Evolutionary conservation across 306 rosid genomes (phyloP).

Genomic region (Psophocarpus tetragonolobus): DNA sequence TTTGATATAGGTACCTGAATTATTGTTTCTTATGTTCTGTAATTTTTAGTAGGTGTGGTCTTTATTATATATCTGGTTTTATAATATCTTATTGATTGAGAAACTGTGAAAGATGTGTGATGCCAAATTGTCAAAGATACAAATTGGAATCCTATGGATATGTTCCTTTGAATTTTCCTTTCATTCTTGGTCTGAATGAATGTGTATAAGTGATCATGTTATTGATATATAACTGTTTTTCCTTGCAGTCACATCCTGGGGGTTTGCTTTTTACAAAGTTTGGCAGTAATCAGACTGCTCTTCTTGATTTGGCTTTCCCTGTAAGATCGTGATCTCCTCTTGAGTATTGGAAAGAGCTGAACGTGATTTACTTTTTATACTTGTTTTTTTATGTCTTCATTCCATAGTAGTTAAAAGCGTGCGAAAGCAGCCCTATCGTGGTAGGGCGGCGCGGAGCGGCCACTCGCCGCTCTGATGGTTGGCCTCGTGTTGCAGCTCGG

Average conservation of each 20-base stretch:
- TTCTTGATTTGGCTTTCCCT: constrained; percentile 98
- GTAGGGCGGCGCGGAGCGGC: no score
- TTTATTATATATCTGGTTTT: constrained; percentile 11
- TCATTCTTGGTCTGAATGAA: constrained; percentile 18
- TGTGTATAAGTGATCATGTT: not conserved
- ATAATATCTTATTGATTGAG: constrained; percentile 19
- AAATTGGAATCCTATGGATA: not conserved
- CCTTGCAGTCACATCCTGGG: constrained; percentile 95
- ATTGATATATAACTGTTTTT: constrained; percentile 30
- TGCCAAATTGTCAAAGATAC: constrained; percentile 28
- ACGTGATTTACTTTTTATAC: not conserved
- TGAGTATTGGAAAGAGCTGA: constrained; percentile 10
- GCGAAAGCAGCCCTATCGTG: no score
- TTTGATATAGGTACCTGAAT: constrained; percentile 22
- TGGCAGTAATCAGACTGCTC: constrained; percentile 98
- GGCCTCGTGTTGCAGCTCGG: no score
- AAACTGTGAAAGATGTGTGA: constrained; percentile 11
- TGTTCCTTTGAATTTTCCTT: constrained; percentile 12
- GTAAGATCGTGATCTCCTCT: constrained; percentile 49
- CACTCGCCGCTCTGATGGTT: no score
- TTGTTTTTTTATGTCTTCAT: constrained; percentile 19
- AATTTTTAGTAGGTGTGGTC: constrained; percentile 6
- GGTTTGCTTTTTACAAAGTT: constrained; percentile 97
- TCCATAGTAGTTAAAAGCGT: no score
- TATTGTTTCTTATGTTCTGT: not conserved